Conservation (phyloP, 345 rosid species). For the Syzygium aqueum region DNA sequence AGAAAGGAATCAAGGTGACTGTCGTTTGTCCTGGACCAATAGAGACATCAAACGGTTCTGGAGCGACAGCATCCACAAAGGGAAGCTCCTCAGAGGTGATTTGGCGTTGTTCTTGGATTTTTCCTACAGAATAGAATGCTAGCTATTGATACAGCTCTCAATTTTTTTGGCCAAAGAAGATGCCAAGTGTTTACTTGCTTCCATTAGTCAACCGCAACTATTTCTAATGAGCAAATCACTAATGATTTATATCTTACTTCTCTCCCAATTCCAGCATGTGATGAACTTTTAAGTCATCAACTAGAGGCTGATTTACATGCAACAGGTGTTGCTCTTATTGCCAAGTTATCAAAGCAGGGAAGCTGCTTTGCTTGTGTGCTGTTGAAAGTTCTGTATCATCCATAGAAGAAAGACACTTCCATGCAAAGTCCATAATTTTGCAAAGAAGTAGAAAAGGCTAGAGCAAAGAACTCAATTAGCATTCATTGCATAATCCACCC, state of each 20-base stretch:
- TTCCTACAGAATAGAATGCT: neutral
- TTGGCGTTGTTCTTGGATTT: neutral
- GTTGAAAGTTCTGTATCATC: neutral
- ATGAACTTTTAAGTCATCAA: neutral
- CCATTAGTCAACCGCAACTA: neutral
- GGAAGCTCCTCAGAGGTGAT: slow-evolving; percentile 44
- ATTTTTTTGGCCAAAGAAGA: neutral
- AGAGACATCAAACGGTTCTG: slow-evolving; percentile 43
- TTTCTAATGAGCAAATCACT: neutral
- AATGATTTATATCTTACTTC: neutral
- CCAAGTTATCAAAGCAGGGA: neutral
- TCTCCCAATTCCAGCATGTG: neutral
- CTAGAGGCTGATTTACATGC: neutral
- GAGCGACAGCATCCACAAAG: slow-evolving; percentile 35
- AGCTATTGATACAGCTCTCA: neutral
- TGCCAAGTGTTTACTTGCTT: neutral
- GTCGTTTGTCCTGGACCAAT: slow-evolving; percentile 95
- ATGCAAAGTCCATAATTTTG: neutral
- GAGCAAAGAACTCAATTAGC: neutral
- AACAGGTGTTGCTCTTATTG: neutral
- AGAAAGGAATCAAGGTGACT: slow-evolving; percentile 84
- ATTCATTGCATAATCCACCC: neutral
- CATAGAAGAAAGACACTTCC: neutral
- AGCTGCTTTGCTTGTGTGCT: neutral
- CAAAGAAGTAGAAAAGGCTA: neutral